These are phyloP conservation scores for Leccinum truebloodii DNA, from an alignment of 768 basidiomycete genomes.

Conservation along the genomic window DNA sequence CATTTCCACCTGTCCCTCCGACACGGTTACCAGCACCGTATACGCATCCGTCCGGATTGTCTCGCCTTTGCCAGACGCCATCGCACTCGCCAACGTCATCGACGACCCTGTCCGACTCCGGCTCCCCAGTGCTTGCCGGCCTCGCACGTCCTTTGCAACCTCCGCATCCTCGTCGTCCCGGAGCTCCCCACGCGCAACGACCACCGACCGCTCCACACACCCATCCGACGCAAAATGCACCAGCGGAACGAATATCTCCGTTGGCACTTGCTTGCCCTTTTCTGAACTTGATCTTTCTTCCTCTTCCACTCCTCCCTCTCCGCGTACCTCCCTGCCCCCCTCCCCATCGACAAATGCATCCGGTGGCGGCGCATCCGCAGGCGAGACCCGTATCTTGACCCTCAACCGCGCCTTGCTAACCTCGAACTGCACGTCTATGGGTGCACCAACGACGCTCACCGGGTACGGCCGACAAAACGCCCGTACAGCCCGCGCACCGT, in stretches of 20 bases:
- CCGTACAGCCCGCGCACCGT: slow-evolving; percentile 81
- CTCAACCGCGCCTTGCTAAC: slow-evolving; percentile 69
- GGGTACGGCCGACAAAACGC: slow-evolving; percentile 90
- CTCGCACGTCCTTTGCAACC: not conserved
- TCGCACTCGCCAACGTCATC: slow-evolving; percentile 9
- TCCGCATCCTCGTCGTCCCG: slow-evolving; percentile 1
- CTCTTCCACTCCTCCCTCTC: not conserved
- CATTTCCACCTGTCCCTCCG: slow-evolving; percentile 48
- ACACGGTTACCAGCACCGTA: slow-evolving; percentile 43
- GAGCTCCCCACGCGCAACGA: not conserved
- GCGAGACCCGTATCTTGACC: slow-evolving; percentile 60
- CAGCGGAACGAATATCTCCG: slow-evolving; percentile 89
- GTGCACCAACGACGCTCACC: slow-evolving; percentile 66
- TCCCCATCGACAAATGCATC: not conserved
- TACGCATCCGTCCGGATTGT: slow-evolving; percentile 29
- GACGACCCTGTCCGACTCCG: slow-evolving; percentile 17
- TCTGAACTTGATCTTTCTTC: not conserved
- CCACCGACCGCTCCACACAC: slow-evolving; percentile 27
- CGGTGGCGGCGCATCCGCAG: slow-evolving; percentile 49
- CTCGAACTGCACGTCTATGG: slow-evolving; percentile 72
- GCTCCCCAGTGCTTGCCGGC: not conserved
- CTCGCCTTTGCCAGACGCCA: slow-evolving; percentile 5
- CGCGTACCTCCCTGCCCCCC: not conserved
- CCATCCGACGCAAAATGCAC: slow-evolving; percentile 75
- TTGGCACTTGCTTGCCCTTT: slow-evolving; percentile 44